Conservation (phyloP, 352 stramenopile species). For the Achlya hypogyna region DNA sequence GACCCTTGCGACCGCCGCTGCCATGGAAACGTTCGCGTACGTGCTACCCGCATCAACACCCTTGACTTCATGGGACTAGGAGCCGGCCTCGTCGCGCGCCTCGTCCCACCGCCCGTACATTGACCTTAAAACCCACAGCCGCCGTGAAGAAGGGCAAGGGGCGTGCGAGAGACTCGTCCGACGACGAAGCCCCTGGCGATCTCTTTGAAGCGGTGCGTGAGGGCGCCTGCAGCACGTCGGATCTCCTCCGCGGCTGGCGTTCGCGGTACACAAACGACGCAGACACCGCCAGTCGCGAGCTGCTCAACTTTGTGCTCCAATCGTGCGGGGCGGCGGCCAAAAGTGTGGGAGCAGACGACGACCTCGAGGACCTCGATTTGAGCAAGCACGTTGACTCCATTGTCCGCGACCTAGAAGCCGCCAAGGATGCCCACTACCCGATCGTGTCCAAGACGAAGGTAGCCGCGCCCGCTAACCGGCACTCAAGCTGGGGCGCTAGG, state of each 20-base stretch:
- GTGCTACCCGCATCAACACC: too few relatives aligned
- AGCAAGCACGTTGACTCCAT: conserved; percentile 49
- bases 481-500: not conserved
- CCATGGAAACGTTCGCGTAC: not conserved
- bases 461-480: not conserved
- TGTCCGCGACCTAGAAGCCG: conserved; percentile 50
- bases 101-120: conserved; percentile 3
- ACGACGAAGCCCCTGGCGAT: not conserved
- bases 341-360: conserved; percentile 25
- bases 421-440: conserved; percentile 46
- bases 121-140: not conserved
- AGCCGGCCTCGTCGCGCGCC: not conserved
- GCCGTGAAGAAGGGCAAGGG: conserved; percentile 2
- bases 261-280: conserved; percentile 55
- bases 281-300: conserved; percentile 43
- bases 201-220: conserved; percentile 39
- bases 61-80: not conserved
- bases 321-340: conserved; percentile 1
- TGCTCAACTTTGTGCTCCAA: conserved; percentile 75
- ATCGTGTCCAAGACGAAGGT: conserved; percentile 48
- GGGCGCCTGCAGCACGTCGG: conserved; percentile 38
- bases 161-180: not conserved
- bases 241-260: conserved; percentile 53
- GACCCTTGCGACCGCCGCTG: not conserved
- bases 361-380: conserved; percentile 68